These are phyloP conservation scores for Viola odorata DNA, from an alignment of 345 rosid species.

Conservation along the genomic window DNA sequence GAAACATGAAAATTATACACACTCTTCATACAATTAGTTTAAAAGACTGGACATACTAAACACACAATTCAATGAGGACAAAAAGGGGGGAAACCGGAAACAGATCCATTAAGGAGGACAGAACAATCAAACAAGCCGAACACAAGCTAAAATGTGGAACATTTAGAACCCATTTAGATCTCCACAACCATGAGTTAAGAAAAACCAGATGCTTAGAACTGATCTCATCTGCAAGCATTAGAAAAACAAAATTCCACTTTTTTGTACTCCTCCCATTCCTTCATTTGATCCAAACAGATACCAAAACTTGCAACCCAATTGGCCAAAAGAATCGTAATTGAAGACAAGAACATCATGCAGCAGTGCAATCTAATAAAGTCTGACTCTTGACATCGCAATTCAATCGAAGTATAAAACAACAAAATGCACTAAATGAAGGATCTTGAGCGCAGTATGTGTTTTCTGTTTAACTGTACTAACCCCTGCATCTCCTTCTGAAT, in stretches of 20 bases:
- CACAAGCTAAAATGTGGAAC: not conserved
- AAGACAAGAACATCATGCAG: not conserved
- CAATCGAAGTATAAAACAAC: not conserved
- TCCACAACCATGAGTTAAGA: not conserved
- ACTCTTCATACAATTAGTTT: too few species aligned
- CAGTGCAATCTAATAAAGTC: not conserved
- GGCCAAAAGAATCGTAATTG: too few species aligned
- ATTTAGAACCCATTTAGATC: slow-evolving; percentile 7
- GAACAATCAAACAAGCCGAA: not conserved
- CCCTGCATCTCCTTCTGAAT: slow-evolving; percentile 14
- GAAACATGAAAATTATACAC: not conserved
- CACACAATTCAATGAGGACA: too few species aligned
- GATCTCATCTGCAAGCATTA: not conserved
- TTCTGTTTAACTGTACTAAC: slow-evolving; percentile 8
- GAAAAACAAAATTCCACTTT: not conserved
- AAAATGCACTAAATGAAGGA: not conserved
- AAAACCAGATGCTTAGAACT: not conserved
- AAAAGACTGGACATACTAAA: too few species aligned
- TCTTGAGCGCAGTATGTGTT: not conserved
- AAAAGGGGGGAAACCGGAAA: too few species aligned
- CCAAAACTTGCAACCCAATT: not conserved
- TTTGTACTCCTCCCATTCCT: not conserved
- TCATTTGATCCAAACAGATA: not conserved
- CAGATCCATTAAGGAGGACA: not conserved
- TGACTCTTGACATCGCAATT: not conserved